Evolutionary conservation across 805 yeast species (phyloP).

Genomic region (Lachancea sp.): DNA sequence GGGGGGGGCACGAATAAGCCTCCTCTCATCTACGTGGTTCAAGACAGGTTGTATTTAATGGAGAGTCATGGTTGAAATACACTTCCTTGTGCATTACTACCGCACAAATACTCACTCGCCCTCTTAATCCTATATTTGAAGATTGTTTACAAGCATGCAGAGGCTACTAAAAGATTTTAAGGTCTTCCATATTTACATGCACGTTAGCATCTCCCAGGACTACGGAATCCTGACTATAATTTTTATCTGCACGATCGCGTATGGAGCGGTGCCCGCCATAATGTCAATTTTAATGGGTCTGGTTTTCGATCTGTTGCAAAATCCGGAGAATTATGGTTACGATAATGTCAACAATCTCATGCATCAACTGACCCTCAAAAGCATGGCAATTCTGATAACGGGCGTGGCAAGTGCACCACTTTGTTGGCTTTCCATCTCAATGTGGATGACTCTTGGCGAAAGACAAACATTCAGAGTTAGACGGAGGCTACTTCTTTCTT

Average conservation of each 20-base stretch:
- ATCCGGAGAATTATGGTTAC: conserved; percentile 18
- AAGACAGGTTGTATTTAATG: too few species aligned
- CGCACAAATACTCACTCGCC: too few species aligned
- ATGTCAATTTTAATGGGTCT: conserved; percentile 62
- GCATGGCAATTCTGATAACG: conserved; percentile 39
- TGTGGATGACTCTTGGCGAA: conserved; percentile 72
- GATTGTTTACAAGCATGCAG: background rate
- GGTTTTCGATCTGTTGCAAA: conserved; percentile 44
- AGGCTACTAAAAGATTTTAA: background rate
- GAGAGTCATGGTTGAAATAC: too few species aligned
- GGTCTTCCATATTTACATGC: conserved; percentile 18
- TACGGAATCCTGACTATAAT: conserved; percentile 26
- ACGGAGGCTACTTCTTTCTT: conserved; percentile 35
- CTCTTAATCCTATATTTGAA: background rate
- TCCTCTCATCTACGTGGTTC: too few species aligned
- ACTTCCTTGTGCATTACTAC: too few species aligned
- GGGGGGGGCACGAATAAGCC: too few species aligned
- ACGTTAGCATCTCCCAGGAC: conserved; percentile 23
- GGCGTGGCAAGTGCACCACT: conserved; percentile 42
- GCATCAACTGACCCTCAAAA: conserved; percentile 33
- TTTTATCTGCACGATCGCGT: conserved; percentile 36
- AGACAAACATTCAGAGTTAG: conserved; percentile 57
- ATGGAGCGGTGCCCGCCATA: conserved; percentile 55
- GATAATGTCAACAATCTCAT: conserved; percentile 28
- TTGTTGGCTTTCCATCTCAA: conserved; percentile 48